These are phyloP conservation scores for Trypanosomatidae sp. DNA, from an alignment of 208 protist species.

Conservation along the genomic window DNA sequence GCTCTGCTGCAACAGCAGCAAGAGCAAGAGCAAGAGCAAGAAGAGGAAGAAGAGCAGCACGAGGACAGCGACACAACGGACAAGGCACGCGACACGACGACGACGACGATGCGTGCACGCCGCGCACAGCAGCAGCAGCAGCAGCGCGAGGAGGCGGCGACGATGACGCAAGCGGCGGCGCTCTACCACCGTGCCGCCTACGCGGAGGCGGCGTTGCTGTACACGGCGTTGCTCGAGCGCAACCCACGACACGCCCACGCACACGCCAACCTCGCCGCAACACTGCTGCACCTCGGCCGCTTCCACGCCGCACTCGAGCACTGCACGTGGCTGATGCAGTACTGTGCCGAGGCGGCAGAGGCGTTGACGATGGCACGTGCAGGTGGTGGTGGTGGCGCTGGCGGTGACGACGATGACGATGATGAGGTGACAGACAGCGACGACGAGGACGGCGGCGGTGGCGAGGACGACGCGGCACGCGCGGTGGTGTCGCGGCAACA, in stretches of 20 bases:
- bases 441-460: background rate
- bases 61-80: background rate
- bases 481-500: conserved; percentile 1
- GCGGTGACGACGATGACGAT: conserved; percentile 77
- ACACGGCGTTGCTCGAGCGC: conserved; percentile 36
- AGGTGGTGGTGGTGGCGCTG: conserved; percentile 43
- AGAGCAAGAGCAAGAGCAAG: conserved; percentile 2
- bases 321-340: conserved; percentile 41
- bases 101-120: too few relatives aligned
- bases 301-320: conserved; percentile 62
- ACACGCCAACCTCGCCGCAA: conserved; percentile 55
- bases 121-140: too few relatives aligned
- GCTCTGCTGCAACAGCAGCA: too few relatives aligned
- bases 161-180: conserved; percentile 44
- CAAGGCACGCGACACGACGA: too few relatives aligned
- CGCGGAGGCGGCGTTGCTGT: conserved; percentile 33
- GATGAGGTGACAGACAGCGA: conserved; percentile 11
- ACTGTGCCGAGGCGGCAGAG: conserved; percentile 70
- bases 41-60: conserved; percentile 1
- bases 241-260: conserved; percentile 40
- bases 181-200: conserved; percentile 59
- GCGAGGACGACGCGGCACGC: background rate
- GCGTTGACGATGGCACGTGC: conserved; percentile 75
- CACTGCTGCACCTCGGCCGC: conserved; percentile 48
- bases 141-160: too few relatives aligned